Base-by-base conservation (phyloP, 805 yeast species). In the Kuraishia hungarica region DNA sequence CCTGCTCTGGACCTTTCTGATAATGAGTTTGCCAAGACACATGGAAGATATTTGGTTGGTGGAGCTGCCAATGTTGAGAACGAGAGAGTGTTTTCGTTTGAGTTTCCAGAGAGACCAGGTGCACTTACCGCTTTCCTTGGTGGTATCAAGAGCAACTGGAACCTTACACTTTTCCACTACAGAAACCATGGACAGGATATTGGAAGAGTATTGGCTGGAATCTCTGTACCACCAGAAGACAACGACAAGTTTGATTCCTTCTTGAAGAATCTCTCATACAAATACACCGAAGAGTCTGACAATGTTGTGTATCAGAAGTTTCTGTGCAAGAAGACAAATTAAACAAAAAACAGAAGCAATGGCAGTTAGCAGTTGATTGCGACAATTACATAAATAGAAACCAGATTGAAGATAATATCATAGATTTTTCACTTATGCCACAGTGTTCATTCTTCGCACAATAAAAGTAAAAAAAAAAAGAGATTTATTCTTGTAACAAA, bases 21-120 rank as follows among this genome's bases (percentile, higher is more conserved):
- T 57, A 92, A 96, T 67, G 97, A 92, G 67, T 79, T 94, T 75
- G 99, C 97, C 49, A 94, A 94, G 71, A 81, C 91, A 43, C 99
- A 94, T 66, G 97, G 97, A 46, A 81, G 99, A 68, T 96, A 94
- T 68, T 76, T 94, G 60, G 96, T 94, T 23, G 99, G 99, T 56
- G 99, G 99, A 56, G 84, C 87, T 57, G 82, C 92, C 0, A 71
- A 76, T 22, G 82, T 88, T 20, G 77, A 81, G 28, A 78, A 89
- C 60, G 99, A 94, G 71, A 83, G 86, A 62, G 71, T 94, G 39
- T 81, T 84, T 62, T 79, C 87, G 52, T 94, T 94, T 64, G 97
- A 91, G 70, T 96, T 94, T 76, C 99, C 99, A 15, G 99, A 94
- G 67, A 84, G 94, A 65, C 98, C 99, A 1, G 96, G 97, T 51